These are phyloP conservation scores for Coemansia asiatica DNA, from an alignment of 192 early-diverging fungal genomes.

Conservation along the genomic window DNA sequence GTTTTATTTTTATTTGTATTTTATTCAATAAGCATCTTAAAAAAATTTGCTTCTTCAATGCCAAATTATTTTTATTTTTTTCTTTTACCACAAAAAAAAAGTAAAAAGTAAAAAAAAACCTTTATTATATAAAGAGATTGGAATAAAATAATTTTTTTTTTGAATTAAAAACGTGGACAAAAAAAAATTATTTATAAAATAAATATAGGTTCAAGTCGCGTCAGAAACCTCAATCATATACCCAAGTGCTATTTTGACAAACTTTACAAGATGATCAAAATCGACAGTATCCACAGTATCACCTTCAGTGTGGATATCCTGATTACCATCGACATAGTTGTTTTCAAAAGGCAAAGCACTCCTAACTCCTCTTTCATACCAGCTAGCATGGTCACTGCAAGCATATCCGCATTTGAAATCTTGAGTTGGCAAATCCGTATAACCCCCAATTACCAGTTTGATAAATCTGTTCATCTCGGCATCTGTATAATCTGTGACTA, in stretches of 20 bases:
- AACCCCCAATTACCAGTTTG: slow-evolving; percentile 16
- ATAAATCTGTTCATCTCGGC: slow-evolving; percentile 20
- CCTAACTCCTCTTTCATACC: slow-evolving; percentile 76
- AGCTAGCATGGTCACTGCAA: slow-evolving; percentile 86
- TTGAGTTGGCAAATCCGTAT: slow-evolving; percentile 24
- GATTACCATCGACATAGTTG: slow-evolving; percentile 61
- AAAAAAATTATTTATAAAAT: neutral
- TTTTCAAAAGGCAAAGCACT: slow-evolving; percentile 77
- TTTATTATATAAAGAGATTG: too few relatives aligned
- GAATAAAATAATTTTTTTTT: neutral
- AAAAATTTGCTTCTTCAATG: too few relatives aligned
- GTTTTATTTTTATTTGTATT: too few relatives aligned
- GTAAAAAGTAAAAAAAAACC: neutral
- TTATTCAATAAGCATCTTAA: too few relatives aligned
- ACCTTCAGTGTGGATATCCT: slow-evolving; percentile 72
- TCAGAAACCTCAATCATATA: slow-evolving; percentile 77
- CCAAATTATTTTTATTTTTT: too few relatives aligned
- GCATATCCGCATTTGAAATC: slow-evolving; percentile 42
- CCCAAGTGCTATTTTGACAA: slow-evolving; percentile 70
- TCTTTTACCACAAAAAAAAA: neutral
- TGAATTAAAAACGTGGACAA: neutral
- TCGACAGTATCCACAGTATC: slow-evolving; percentile 70
- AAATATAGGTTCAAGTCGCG: neutral
- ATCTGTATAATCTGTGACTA: slow-evolving; percentile 80
- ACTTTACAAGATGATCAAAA: slow-evolving; percentile 80